Evolutionary conservation across 345 rosid genomes (phyloP), one percentile per base, ranked within the genome.

Genomic region (Pistacia integerrima): DNA sequence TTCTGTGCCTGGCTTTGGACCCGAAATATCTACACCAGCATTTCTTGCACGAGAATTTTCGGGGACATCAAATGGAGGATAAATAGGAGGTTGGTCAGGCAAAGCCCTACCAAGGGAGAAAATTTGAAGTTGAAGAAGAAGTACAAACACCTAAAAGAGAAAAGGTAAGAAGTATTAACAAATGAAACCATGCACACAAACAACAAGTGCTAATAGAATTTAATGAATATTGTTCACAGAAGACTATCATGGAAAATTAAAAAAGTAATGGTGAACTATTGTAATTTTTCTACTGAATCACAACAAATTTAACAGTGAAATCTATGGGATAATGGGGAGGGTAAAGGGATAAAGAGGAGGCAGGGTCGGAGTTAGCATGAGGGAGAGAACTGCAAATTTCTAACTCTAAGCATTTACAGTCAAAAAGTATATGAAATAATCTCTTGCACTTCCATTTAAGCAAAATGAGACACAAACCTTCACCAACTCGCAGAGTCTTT

Each of bases 1-100:
- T 81, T 97, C 92, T 14, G 90, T 82, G 78, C 97, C 97, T 11
- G 95, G 92, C 86, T 86, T 97, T 64, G 94, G 97, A 88, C 89
- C 87, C 75, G 86, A 85, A 80, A 66, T 83, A 86, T 88, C 95
- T 74, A 92, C 64, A 49, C 94, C 90, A 84, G 93, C 91, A 81
- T 77, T 71, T 64, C 68, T 82, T 73, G 97, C 97, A 73, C 91
- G 94, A 67, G 93, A 90, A 6, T 78, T 85, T 82, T 78, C 90
- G 72, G 88, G 82, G 65, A 70, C 61, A 67, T 89, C 88, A 3
- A 52, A 67, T 58, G 88, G 85, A 67, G 90, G 88, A 79, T 49
- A 73, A 11, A 87, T 80, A 63, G 92, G 88, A 77, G 97, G 95
- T 64, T 88, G 93, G 78, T 97, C 98, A 13, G 97, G 93, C 71